Base-by-base conservation (phyloP, 2,329 filamentous ascomycete species). In the Pseudopithomyces maydicus region DNA sequence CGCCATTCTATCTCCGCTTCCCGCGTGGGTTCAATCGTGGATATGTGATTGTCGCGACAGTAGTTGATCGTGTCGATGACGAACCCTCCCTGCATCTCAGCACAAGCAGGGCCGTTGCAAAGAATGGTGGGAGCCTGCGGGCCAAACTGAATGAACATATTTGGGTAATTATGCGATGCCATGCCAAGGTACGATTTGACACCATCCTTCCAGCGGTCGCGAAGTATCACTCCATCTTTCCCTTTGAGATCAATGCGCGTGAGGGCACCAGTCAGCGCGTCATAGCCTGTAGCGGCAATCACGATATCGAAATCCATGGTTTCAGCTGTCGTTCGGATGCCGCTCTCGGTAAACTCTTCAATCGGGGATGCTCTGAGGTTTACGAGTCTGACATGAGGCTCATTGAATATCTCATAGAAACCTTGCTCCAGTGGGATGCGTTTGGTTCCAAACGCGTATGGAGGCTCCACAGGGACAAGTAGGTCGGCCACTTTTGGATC, bases 61-160 rank as follows among this genome's bases (percentile, higher is more conserved):
- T 83, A 78, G 35, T 76, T 71, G 52, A 88, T 82, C 42, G 70
- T 68, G 45, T 83, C 79, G 15, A 77, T 74, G 53, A 87, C 81
- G 83, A 83, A 87, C 0, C 82, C 74, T 2, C 83, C 85, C 62
- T 88, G 85, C 1, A 84, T 65, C 58, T 86, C 82, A 7, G 82
- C 79, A 1, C 76, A 79, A 0, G 80, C 79, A 0, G 86, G 85
- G 0, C 84, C 48, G n/a, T 51, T 51, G 36, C 36, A 51, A 8
- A 51, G 33, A 2, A 42, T 6, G 11, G 48, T 42, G 20, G 48
- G 48, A 2, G 48, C 48, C 36, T 51, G 36, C 8, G 48, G 48
- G 11, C 48, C 48, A 26, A 42, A 42, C n/a, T 23, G n/a, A 38
- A 51, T 42, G 58, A 68, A 69, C 59, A 68, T 66, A 49, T 72